Evolutionary conservation across 257 asterid genomes (phyloP), one percentile per base, ranked within the genome.

Genomic region (Agastache rugosa): DNA sequence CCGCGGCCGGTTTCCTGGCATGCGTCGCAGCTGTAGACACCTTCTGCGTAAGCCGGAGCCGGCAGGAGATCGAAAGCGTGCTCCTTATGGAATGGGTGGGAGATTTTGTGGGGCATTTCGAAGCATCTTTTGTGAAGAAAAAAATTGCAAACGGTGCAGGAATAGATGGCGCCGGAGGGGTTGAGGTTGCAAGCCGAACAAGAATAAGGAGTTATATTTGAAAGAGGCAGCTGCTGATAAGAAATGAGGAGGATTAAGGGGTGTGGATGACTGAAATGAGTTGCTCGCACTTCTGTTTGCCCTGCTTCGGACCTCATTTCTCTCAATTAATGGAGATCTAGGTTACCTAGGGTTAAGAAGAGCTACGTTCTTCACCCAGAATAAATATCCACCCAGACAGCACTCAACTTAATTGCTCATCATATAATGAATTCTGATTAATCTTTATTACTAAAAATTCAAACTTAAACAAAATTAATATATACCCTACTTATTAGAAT

Each of bases 131-230:
- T 25, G 78, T 88, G 93, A 27, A 90, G 94, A 63, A 81, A 83
- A 58, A 48, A 88, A 63, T 68, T 72, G 85, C 94, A 87, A 2
- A 53, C 1, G 8, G 78, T 78, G 82, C 95, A 90, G 3, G 80
- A 59, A 74, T 88, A 90, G 48, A 89, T 25, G 0, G 15, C 44
- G 8, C 86, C 87, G 4, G 79, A 67, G 45, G 76, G 80, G 0
- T 69, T 35, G 67, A 79, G 85, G 0, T 74, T 84, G 87, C 96
- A 90, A 0, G 78, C 90, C 51, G 90, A 76, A 72, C 97, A 90
- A 6, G 77, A 60, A 29, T 0, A 3, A 29, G 34, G 34, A 19
- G 80, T 1, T 25, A 5, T 6, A 37, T 15, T 63, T 15, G 51
- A 0, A 29, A 29, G 45, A 74, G 17, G 56, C n/a, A n/a, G n/a